Percentiles rank a stretch among this genome's conserved stretches.
Conservation (phyloP, 495 filamentous ascomycete genomes). For the Xylaria cubensis region DNA sequence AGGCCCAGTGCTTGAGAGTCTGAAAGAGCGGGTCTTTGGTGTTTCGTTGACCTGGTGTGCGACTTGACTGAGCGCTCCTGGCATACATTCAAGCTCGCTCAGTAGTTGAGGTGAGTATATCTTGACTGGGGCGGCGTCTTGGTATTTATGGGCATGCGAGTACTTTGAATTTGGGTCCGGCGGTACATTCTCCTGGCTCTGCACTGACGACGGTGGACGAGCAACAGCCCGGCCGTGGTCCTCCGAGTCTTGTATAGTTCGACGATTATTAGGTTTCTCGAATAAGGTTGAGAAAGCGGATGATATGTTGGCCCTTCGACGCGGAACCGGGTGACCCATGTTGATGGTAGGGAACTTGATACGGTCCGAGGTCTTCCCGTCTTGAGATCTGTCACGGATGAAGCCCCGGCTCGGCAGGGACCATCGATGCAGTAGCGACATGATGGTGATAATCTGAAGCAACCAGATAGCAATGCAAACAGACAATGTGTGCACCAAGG, state of each 20-base stretch:
- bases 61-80: not conserved
- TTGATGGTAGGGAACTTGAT: conserved; percentile 32
- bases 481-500: conserved; percentile 3
- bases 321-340: conserved; percentile 25
- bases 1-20: conserved; percentile 4
- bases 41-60: not conserved
- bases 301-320: conserved; percentile 34
- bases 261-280: conserved; percentile 33
- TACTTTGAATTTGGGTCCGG: not conserved
- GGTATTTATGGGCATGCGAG: not conserved
- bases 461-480: not conserved
- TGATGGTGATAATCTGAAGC: conserved; percentile 12
- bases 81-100: not conserved
- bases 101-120: not conserved
- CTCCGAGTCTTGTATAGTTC: not conserved
- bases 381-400: conserved; percentile 30
- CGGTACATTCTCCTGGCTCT: conserved; percentile 13
- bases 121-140: not conserved
- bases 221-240: not conserved
- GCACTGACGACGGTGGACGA: not conserved
- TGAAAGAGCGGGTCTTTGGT: conserved; percentile 4
- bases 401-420: conserved; percentile 37
- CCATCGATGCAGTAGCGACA: conserved; percentile 40
- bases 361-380: conserved; percentile 26
- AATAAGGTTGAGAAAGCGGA: conserved; percentile 36